Evolutionary conservation across 768 basidiomycete genomes (phyloP), one percentile per base, ranked within the genome.

Genomic region (Rhodosporidiobolus sp.): DNA sequence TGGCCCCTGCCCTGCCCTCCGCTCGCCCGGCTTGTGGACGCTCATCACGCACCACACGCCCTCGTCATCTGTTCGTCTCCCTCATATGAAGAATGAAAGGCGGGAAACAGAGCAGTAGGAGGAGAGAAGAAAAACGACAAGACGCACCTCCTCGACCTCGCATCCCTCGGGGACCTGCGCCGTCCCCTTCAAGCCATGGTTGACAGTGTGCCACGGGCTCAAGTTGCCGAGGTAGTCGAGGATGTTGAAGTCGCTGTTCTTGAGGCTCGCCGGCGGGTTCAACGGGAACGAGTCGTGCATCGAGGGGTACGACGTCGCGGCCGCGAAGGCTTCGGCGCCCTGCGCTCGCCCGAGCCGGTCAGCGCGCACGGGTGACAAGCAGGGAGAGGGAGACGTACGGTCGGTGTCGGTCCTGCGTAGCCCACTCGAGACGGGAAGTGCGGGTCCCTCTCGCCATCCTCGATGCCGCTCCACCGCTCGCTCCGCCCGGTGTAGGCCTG

Each of bases 151-250:
- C 32, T 76, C 75, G 20, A 76, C 45, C 22, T 38, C 53, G 50
- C 75, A 76, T 1, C 71, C 75, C 0, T 7, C 32, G 1, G 75
- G 75, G 1, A 70, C 52, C 19, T 67, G 67, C 3, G 70, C 67
- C 1, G 64, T 65, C 0, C 43, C 50, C 10, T 46, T 61, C 16
- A 76, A 32, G 3, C 75, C 75, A 35, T 72, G 70, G 34, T 63
- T 63, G 45, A 76, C 75, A 0, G 65, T 69, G 11, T 63, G 55
- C 75, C 75, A 76, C 2, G 75, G 75, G 14, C 64, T 34, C n/a
- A 76, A 38, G 60, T 76, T 76, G 1, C 70, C 75, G 26, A 72
- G 61, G 32, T 72, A 45, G 53, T 72, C 59, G 20, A 76, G 56
- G 30, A 76, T 43, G 63, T 72, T 70, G 68, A 70, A 72, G 55